phyloP scores from a whole-genome alignment of 192 early-diverging fungal species.

The Backusella tuberculispora region DNA sequence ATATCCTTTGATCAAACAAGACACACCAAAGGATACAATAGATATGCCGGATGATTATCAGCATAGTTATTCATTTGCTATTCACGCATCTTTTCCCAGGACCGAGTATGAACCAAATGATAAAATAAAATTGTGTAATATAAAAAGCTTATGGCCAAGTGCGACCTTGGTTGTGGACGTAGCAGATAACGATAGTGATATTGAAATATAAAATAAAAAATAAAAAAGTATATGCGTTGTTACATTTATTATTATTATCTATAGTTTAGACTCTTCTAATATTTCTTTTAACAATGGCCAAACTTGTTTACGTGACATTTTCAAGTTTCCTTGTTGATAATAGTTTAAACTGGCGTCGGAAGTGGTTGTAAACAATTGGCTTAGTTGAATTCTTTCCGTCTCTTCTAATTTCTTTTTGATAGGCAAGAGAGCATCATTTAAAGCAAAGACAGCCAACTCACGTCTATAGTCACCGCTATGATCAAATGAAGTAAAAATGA shows the following conservation, averaged over 20 bases:
- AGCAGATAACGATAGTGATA: conserved; percentile 37
- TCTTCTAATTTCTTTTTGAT: conserved; percentile 44
- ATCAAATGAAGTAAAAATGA: conserved; percentile 65
- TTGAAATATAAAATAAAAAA: background rate
- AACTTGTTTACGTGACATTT: conserved; percentile 63
- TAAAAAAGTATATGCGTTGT: too few relatives aligned
- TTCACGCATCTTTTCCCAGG: conserved; percentile 85
- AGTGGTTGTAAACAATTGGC: background rate
- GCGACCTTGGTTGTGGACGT: conserved; percentile 78
- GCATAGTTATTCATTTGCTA: conserved; percentile 71
- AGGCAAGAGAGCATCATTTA: conserved; percentile 17
- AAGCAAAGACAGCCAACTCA: conserved; percentile 57
- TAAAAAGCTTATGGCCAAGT: conserved; percentile 79
- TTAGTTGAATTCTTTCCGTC: conserved; percentile 25
- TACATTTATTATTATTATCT: background rate
- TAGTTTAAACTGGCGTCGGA: conserved; percentile 22
- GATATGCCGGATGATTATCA: conserved; percentile 51
- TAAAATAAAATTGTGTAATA: conserved; percentile 41
- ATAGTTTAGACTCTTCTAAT: background rate
- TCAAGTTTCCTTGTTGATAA: conserved; percentile 58
- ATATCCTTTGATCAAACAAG: conserved; percentile 37
- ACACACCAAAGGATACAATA: conserved; percentile 17
- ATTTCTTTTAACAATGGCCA: conserved; percentile 41
- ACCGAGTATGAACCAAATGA: conserved; percentile 52
- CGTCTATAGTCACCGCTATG: conserved; percentile 58